phyloP scores from a whole-genome alignment of 2,329 filamentous ascomycete species.

The Colletotrichum higginsianum region DNA sequence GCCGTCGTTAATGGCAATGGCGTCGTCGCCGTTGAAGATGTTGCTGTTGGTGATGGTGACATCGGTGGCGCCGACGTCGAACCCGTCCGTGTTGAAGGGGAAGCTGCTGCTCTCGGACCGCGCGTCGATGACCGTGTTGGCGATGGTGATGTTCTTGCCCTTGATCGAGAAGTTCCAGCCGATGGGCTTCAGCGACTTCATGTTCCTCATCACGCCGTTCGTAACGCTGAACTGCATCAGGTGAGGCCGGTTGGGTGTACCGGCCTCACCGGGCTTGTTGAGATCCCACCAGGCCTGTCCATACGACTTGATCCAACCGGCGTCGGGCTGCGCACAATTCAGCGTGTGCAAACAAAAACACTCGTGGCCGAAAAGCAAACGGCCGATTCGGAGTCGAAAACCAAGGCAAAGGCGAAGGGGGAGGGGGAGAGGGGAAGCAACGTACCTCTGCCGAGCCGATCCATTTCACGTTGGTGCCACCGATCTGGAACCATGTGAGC shows the following conservation, averaged over 20 bases:
- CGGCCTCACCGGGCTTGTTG: conserved; percentile 56
- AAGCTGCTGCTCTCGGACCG: conserved; percentile 53
- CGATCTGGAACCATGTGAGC: conserved; percentile 56
- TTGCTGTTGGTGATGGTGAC: conserved; percentile 48
- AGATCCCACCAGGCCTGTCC: conserved; percentile 62
- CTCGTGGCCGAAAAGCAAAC: too few species aligned
- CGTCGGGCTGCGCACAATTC: conserved; percentile 33
- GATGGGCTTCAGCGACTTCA: conserved; percentile 60
- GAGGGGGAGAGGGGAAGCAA: background rate
- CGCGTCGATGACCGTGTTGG: conserved; percentile 57
- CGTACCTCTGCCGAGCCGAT: conserved; percentile 53
- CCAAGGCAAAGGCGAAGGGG: background rate
- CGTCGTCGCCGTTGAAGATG: conserved; percentile 61
- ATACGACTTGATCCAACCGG: conserved; percentile 62
- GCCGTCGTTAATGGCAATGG: conserved; percentile 56
- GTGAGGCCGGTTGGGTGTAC: conserved; percentile 56
- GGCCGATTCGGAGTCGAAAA: too few species aligned
- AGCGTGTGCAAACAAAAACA: too few species aligned
- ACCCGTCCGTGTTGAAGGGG: conserved; percentile 59
- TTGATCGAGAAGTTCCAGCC: conserved; percentile 58
- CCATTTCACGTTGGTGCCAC: conserved; percentile 51
- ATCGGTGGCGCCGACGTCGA: conserved; percentile 51
- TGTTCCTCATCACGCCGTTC: conserved; percentile 54
- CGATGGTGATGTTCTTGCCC: conserved; percentile 57
- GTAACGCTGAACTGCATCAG: conserved; percentile 56